Evolutionary conservation across 495 filamentous ascomycete genomes (phyloP).

Genomic region (Penicillium subrubescens): DNA sequence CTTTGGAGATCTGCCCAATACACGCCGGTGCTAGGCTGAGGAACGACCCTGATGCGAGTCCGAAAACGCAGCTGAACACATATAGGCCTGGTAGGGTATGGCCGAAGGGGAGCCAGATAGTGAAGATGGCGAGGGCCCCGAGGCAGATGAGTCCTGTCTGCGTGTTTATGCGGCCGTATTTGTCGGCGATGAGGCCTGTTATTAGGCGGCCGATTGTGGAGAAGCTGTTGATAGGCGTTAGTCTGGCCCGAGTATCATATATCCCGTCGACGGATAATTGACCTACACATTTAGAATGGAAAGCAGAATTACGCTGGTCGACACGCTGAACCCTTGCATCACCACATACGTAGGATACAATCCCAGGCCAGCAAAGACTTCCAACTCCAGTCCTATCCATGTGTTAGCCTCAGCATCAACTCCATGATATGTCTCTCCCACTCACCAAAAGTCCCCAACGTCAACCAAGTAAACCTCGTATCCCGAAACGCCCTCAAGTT

Average conservation of each 20-base stretch:
- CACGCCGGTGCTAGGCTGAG: slow-evolving; percentile 65
- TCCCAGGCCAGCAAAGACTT: slow-evolving; percentile 53
- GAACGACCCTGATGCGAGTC: slow-evolving; percentile 61
- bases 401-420: slow-evolving; percentile 35
- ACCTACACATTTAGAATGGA: slow-evolving; percentile 38
- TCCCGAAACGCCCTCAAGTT: slow-evolving; percentile 61
- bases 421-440: not conserved
- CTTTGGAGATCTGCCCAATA: slow-evolving; percentile 62
- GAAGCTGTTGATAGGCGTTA: slow-evolving; percentile 17
- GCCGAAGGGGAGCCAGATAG: slow-evolving; percentile 61
- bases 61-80: slow-evolving; percentile 61
- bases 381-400: slow-evolving; percentile 45
- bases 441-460: slow-evolving; percentile 41
- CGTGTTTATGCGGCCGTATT: slow-evolving; percentile 69
- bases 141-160: slow-evolving; percentile 39
- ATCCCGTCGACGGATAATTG: not conserved
- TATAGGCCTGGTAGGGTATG: slow-evolving; percentile 51
- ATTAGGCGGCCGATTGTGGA: slow-evolving; percentile 64
- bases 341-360: slow-evolving; percentile 54
- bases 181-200: slow-evolving; percentile 70
- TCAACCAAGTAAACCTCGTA: slow-evolving; percentile 42
- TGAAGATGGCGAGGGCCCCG: slow-evolving; percentile 54
- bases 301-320: slow-evolving; percentile 37
- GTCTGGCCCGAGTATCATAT: not conserved
- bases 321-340: slow-evolving; percentile 39